These are phyloP conservation scores for Neurospora sp. DNA, from an alignment of 495 filamentous ascomycete species.

Conservation along the genomic window DNA sequence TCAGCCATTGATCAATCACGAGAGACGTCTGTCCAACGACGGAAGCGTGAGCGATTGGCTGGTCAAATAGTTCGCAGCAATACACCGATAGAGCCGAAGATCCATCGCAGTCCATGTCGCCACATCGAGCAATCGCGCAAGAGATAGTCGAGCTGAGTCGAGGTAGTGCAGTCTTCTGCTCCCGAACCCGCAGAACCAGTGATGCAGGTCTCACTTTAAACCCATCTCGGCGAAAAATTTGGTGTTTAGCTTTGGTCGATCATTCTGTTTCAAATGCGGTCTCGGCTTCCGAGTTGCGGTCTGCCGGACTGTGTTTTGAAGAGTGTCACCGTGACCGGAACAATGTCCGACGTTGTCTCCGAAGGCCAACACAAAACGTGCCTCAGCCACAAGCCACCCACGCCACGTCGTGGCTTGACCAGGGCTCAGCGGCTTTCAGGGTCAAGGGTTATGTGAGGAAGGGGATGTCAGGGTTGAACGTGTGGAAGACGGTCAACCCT, in stretches of 20 bases:
- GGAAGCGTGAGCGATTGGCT: background rate
- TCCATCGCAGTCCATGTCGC: background rate
- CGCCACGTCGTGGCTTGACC: background rate
- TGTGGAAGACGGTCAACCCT: background rate
- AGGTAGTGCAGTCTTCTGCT: background rate
- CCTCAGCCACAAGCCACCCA: background rate
- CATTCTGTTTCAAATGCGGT: background rate
- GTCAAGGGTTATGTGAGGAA: background rate
- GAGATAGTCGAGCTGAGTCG: background rate
- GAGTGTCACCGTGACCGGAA: background rate
- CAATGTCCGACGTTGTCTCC: background rate
- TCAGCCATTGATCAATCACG: background rate
- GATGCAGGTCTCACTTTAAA: background rate
- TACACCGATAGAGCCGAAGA: background rate
- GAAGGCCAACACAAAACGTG: background rate
- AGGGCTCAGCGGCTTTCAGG: background rate
- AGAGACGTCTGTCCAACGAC: background rate
- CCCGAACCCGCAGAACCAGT: background rate
- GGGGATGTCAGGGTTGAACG: background rate
- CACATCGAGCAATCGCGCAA: background rate
- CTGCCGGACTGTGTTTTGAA: background rate
- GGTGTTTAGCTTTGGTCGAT: background rate
- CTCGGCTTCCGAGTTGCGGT: background rate
- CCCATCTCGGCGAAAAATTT: background rate
- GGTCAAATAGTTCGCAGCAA: background rate